These are phyloP conservation scores for Clarireedia hainanense DNA, from an alignment of 2,329 filamentous ascomycete species.

Conservation along the genomic window DNA sequence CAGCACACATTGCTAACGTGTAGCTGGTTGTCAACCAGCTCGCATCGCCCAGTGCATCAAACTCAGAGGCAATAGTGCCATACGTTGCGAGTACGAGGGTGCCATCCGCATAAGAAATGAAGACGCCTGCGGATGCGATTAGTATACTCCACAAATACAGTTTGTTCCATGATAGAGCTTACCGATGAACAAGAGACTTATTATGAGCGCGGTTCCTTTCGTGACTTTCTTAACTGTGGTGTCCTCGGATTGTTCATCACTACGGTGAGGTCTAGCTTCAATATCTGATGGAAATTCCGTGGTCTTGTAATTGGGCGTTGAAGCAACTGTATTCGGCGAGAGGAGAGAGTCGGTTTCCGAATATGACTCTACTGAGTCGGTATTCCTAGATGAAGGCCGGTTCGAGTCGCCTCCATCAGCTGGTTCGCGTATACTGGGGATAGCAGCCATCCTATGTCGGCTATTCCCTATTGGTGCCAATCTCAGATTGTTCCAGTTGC, in stretches of 20 bases:
- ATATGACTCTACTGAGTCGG: background rate
- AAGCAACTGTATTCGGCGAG: background rate
- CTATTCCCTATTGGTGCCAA: too few species aligned
- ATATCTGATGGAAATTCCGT: background rate
- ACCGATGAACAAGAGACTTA: conserved; percentile 21
- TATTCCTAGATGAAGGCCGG: conserved; percentile 1
- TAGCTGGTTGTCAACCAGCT: conserved; percentile 53
- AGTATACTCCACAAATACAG: background rate
- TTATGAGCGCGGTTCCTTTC: conserved; percentile 8
- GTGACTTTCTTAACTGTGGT: background rate
- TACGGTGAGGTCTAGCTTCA: conserved; percentile 3
- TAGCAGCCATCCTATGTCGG: too few species aligned
- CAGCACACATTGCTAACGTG: conserved; percentile 66
- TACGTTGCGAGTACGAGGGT: conserved; percentile 61
- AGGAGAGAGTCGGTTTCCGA: conserved; percentile 8
- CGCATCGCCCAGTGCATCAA: conserved; percentile 46
- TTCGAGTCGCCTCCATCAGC: background rate
- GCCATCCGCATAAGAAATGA: conserved; percentile 56
- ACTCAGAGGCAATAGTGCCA: conserved; percentile 52
- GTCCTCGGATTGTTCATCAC: background rate
- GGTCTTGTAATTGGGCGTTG: conserved; percentile 10
- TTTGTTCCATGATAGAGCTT: background rate
- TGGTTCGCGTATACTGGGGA: background rate
- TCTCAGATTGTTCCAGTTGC: too few species aligned
- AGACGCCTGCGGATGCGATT: conserved; percentile 41